Evolutionary conservation across 805 yeast genomes (phyloP).

Genomic region (Metschnikowia cerradonensis): DNA sequence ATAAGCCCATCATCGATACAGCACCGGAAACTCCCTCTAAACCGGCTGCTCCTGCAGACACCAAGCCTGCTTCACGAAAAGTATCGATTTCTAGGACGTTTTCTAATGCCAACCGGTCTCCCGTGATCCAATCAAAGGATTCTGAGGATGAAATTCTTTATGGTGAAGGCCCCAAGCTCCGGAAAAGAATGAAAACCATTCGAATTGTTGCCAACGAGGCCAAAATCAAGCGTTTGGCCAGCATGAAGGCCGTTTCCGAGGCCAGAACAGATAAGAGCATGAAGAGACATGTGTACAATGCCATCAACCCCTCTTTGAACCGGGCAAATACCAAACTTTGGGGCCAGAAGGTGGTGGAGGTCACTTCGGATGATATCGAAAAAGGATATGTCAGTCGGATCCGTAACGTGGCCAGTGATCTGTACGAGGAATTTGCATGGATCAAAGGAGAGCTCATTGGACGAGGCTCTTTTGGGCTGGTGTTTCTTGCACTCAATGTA

Average conservation of each 20-base stretch:
- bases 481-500: slow-evolving; percentile 83
- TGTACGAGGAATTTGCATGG: slow-evolving; percentile 90
- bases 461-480: slow-evolving; percentile 94
- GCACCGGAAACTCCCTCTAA: slow-evolving; percentile 50
- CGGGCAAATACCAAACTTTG: slow-evolving; percentile 90
- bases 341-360: slow-evolving; percentile 93
- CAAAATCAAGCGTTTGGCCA: slow-evolving; percentile 32
- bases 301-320: slow-evolving; percentile 35
- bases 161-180: slow-evolving; percentile 39
- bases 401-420: slow-evolving; percentile 57
- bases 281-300: slow-evolving; percentile 1
- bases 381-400: slow-evolving; percentile 64
- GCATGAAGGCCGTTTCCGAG: slow-evolving; percentile 15
- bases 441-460: slow-evolving; percentile 96
- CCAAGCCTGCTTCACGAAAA: slow-evolving; percentile 21
- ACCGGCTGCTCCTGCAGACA: slow-evolving; percentile 7
- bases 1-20: slow-evolving; percentile 81
- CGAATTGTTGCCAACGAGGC: slow-evolving; percentile 94
- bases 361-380: slow-evolving; percentile 65
- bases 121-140: slow-evolving; percentile 24
- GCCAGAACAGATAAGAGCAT: slow-evolving; percentile 3
- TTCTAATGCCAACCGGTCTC: slow-evolving; percentile 40
- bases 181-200: slow-evolving; percentile 80
- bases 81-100: slow-evolving; percentile 38
- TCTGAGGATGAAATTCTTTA: slow-evolving; percentile 34